phyloP scores from a whole-genome alignment of 768 basidiomycete genomes.

The Suillus variegatus region DNA sequence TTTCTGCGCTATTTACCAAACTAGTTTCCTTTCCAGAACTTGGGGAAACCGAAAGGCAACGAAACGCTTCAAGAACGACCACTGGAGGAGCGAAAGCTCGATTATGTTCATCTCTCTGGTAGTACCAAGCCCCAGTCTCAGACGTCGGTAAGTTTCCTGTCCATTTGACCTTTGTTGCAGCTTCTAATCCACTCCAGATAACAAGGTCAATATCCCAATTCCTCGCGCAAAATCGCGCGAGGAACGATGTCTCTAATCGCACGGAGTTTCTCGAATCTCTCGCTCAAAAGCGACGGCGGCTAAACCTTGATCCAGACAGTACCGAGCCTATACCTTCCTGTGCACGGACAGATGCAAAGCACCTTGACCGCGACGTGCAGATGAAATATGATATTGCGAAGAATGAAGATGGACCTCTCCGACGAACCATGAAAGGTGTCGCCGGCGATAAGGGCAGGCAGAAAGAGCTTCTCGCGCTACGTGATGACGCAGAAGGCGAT shows the following conservation, averaged over 20 bases:
- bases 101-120: constrained; percentile 54
- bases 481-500: constrained; percentile 38
- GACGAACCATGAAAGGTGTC: constrained; percentile 50
- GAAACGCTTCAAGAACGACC: constrained; percentile 31
- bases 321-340: constrained; percentile 51
- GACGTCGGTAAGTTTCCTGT: constrained; percentile 52
- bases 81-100: constrained; percentile 70
- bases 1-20: neutral
- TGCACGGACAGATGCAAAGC: constrained; percentile 73
- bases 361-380: constrained; percentile 70
- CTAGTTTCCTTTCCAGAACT: constrained; percentile 19
- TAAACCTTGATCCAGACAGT: constrained; percentile 36
- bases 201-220: constrained; percentile 73
- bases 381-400: constrained; percentile 90
- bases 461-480: constrained; percentile 16
- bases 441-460: constrained; percentile 14
- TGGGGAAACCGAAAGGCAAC: constrained; percentile 32
- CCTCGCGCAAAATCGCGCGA: constrained; percentile 67
- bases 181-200: constrained; percentile 41
- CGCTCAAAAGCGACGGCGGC: constrained; percentile 52
- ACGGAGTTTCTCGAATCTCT: constrained; percentile 68
- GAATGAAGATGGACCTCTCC: constrained; percentile 77
- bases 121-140: constrained; percentile 52
- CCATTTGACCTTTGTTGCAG: neutral
- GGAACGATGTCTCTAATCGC: constrained; percentile 77